Base-by-base conservation (phyloP, 208 protist genomes). In the Leishmania mexicana region DNA sequence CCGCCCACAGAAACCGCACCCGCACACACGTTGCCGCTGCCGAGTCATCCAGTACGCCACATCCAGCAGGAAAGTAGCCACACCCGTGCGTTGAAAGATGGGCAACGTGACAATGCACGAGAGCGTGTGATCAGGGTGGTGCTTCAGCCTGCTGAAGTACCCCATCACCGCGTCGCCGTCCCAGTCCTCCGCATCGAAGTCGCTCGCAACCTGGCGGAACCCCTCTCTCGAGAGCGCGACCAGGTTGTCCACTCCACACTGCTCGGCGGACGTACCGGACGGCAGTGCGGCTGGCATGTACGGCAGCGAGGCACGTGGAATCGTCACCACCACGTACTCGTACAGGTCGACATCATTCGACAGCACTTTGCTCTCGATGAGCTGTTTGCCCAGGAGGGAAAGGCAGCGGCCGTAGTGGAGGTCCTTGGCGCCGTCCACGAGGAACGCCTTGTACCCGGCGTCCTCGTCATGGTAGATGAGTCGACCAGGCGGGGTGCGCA, bases 361-460 rank as follows among this genome's bases (percentile, higher is more conserved):
- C 4, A 95, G 79, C 35, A 93, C 67, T 70, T 95, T 95, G 77
- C 92, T 95, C 82, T 95, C 92, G 58, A 95, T 88, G 60, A 94
- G 92, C 31, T 82, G 76, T 57, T 94, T 94, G 17, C 90, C 89
- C 8, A 95, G 68, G 49, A 95, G 73, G 35, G 84, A 91, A 4
- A 93, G 82, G 57, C 89, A 94, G 47, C 92, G 90, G 45, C 80
- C 58, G 77, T 94, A 95, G 83, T 94, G 90, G 47, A 95, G 75
- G 45, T 95, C 60, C 77, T 88, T 86, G n/a, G 90, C 92, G 15
- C 92, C 92, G 80, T 95, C 92, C 2, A 95, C 80, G 53, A 87
- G 83, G 65, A 78, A 94, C 2, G 87, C 89, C 65, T 88, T 84
- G 73, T 84, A 77, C 24, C 83, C 85, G 11, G 73, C 81, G 2